Percentiles rank a stretch among this genome's conserved stretches.
Conservation (phyloP, 352 stramenopile species). For the Phytophthora nicotianae region DNA sequence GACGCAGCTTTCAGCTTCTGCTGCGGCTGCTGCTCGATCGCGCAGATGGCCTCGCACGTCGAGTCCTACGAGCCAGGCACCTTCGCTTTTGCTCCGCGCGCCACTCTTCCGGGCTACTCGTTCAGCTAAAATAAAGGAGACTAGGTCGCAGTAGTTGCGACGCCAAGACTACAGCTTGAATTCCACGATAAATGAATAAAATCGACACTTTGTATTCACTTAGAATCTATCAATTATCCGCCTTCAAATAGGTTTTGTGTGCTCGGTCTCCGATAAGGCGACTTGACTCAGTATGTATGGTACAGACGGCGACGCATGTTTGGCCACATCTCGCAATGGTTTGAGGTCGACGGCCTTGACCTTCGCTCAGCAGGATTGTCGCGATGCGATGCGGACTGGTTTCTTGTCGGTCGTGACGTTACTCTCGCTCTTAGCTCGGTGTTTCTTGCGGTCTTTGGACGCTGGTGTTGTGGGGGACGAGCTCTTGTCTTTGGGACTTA, state of each 20-base stretch:
- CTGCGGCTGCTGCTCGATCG: slow-evolving; percentile 78
- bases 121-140: slow-evolving; percentile 38
- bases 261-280: not conserved
- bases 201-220: slow-evolving; percentile 11
- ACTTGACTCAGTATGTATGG: not conserved
- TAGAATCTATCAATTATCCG: not conserved
- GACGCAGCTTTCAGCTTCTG: slow-evolving; percentile 54
- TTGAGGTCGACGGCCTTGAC: slow-evolving; percentile 5
- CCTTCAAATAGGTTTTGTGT: too few relatives aligned
- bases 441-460: slow-evolving; percentile 9
- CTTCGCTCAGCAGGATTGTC: slow-evolving; percentile 22
- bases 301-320: not conserved
- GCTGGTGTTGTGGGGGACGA: not conserved
- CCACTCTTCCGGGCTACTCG: slow-evolving; percentile 71
- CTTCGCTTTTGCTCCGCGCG: slow-evolving; percentile 62
- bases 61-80: slow-evolving; percentile 76
- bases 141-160: too few relatives aligned
- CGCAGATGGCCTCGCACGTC: slow-evolving; percentile 82
- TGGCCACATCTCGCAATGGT: not conserved
- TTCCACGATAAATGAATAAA: slow-evolving; percentile 25
- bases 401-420: slow-evolving; percentile 17
- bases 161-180: slow-evolving; percentile 4
- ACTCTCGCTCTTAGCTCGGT: slow-evolving; percentile 27
- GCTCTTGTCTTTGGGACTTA: slow-evolving; percentile 14
- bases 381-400: slow-evolving; percentile 14